Conservation (phyloP, 805 yeast genomes). For the Lipomyces oligophaga region DNA sequence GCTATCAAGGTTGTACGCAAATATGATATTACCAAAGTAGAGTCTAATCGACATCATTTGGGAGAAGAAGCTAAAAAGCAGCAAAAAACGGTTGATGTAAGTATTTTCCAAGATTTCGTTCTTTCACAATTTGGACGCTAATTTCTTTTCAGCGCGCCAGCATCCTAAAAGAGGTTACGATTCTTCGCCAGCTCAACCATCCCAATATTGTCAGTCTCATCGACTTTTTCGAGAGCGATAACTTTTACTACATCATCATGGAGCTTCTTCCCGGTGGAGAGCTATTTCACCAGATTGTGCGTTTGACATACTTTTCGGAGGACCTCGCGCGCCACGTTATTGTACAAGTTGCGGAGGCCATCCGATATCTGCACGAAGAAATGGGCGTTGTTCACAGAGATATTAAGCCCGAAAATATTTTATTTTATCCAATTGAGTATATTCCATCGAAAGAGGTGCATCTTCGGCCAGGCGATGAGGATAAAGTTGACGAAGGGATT, state of each 20-base stretch:
- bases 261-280: slow-evolving; percentile 78
- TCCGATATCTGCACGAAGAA: slow-evolving; percentile 66
- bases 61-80: slow-evolving; percentile 27
- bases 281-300: slow-evolving; percentile 73
- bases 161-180: slow-evolving; percentile 66
- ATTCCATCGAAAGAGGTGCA: slow-evolving; percentile 38
- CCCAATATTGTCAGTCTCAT: slow-evolving; percentile 56
- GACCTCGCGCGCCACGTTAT: slow-evolving; percentile 69
- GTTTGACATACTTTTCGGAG: slow-evolving; percentile 71
- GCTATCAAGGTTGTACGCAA: slow-evolving; percentile 78
- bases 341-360: slow-evolving; percentile 64
- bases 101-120: not conserved
- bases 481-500: slow-evolving; percentile 79
- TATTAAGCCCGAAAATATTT: slow-evolving; percentile 74
- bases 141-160: slow-evolving; percentile 41
- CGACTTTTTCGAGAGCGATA: slow-evolving; percentile 49
- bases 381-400: slow-evolving; percentile 74
- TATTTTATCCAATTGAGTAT: slow-evolving; percentile 55
- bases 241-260: slow-evolving; percentile 58
- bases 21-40: slow-evolving; percentile 35
- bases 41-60: slow-evolving; percentile 18
- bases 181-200: slow-evolving; percentile 63
- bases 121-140: not conserved
- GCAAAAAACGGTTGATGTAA: slow-evolving; percentile 27
- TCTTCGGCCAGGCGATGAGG: slow-evolving; percentile 41